phyloP scores from a whole-genome alignment of 768 basidiomycete genomes.

The Hydnomerulius pinastri region DNA sequence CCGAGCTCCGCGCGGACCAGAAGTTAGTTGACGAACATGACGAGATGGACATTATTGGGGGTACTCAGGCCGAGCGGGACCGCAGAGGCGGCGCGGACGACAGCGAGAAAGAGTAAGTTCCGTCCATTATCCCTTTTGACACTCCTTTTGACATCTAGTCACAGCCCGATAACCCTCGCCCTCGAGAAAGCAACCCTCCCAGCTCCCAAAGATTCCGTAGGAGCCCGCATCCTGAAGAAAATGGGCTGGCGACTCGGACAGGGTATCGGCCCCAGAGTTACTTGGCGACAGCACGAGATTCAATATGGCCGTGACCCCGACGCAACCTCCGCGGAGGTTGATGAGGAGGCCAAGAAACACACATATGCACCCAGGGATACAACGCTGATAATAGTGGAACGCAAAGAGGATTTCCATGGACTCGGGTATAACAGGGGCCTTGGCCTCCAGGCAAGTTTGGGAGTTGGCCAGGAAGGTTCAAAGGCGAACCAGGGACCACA shows the following conservation, averaged over 20 bases:
- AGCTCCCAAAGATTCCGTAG: conserved; percentile 75
- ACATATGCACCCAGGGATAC: conserved; percentile 84
- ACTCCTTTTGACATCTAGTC: conserved; percentile 2
- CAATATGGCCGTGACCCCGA: conserved; percentile 59
- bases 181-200: conserved; percentile 71
- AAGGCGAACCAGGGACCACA: conserved; percentile 44
- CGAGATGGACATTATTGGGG: conserved; percentile 68
- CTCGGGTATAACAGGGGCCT: conserved; percentile 76
- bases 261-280: conserved; percentile 89
- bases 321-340: conserved; percentile 49
- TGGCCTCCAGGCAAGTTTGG: conserved; percentile 61
- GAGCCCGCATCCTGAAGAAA: conserved; percentile 84
- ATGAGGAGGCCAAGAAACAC: conserved; percentile 86
- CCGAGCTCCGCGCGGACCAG: conserved; percentile 73
- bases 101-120: conserved; percentile 38
- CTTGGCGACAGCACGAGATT: conserved; percentile 68
- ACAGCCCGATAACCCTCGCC: conserved; percentile 61
- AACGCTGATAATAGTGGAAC: conserved; percentile 55
- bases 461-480: conserved; percentile 28
- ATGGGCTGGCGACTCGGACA: conserved; percentile 96
- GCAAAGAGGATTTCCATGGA: conserved; percentile 80
- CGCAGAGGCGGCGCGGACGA: conserved; percentile 39
- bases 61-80: conserved; percentile 48
- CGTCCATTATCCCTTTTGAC: not conserved
- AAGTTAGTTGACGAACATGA: conserved; percentile 80